Evolutionary conservation across 208 protist genomes (phyloP).

Genomic region (Trypanosoma grayi): DNA sequence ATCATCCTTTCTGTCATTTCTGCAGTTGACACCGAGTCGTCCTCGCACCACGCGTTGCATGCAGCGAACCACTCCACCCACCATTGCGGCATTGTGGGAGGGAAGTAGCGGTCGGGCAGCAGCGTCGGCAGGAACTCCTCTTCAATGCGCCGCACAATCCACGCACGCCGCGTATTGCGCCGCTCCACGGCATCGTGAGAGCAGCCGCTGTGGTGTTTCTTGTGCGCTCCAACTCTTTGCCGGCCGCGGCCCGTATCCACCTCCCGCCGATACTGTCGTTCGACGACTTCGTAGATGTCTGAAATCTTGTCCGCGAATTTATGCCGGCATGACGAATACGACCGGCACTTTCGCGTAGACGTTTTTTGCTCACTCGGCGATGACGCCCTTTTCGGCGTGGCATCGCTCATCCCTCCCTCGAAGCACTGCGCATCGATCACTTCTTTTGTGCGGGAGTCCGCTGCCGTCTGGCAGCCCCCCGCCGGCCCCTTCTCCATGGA

Average conservation of each 20-base stretch:
- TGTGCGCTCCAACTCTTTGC: neutral
- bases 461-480: too few species aligned
- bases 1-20: slow-evolving; percentile 21
- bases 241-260: too few species aligned
- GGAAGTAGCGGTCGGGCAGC: slow-evolving; percentile 28
- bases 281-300: slow-evolving; percentile 3
- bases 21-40: slow-evolving; percentile 15
- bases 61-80: slow-evolving; percentile 25
- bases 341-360: neutral
- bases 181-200: neutral
- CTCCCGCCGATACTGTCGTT: neutral
- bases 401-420: neutral
- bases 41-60: slow-evolving; percentile 19
- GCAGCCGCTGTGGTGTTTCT: too few species aligned
- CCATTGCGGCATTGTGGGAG: slow-evolving; percentile 24
- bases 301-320: slow-evolving; percentile 14
- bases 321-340: slow-evolving; percentile 23
- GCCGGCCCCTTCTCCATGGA: too few species aligned
- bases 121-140: slow-evolving; percentile 15
- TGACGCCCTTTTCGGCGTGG: neutral
- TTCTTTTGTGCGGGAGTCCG: neutral
- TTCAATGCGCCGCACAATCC: slow-evolving; percentile 22
- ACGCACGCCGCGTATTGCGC: slow-evolving; percentile 13
- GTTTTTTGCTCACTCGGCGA: neutral
- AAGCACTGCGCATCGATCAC: neutral